Percentiles rank a stretch among this genome's conserved stretches.
phyloP scores from a whole-genome alignment of 768 basidiomycete species.

The Mycena maculata region DNA sequence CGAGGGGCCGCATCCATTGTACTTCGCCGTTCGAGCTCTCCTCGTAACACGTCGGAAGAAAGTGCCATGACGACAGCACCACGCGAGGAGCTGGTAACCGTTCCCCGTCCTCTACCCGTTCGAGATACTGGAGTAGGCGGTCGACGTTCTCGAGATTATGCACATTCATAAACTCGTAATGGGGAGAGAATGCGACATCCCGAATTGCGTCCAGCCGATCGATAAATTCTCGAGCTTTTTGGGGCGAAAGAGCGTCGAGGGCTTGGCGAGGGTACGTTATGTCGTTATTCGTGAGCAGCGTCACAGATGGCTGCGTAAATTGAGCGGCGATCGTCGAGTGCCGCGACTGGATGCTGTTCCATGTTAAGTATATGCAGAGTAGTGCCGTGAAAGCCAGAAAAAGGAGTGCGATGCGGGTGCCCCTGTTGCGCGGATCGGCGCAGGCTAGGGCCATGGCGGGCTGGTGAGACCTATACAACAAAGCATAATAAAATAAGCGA shows the following conservation, averaged over 20 bases:
- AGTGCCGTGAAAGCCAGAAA: background rate
- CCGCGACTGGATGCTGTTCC: background rate
- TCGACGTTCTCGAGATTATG: constrained; percentile 24
- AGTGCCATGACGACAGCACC: constrained; percentile 24
- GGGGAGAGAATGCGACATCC: constrained; percentile 17
- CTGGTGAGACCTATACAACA: too few relatives aligned
- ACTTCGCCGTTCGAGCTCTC: constrained; percentile 26
- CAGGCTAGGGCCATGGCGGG: too few relatives aligned
- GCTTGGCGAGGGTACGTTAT: constrained; percentile 16
- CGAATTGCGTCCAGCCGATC: constrained; percentile 11
- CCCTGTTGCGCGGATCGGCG: too few relatives aligned
- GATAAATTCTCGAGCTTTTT: constrained; percentile 15
- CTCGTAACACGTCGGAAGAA: constrained; percentile 21
- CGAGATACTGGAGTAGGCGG: constrained; percentile 13
- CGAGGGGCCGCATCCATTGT: constrained; percentile 26
- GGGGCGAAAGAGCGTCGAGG: background rate
- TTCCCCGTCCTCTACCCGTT: constrained; percentile 4
- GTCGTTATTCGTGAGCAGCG: constrained; percentile 7
- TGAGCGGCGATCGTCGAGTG: background rate
- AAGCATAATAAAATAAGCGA: too few relatives aligned
- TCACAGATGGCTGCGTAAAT: background rate
- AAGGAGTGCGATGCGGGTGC: background rate
- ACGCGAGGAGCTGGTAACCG: constrained; percentile 6
- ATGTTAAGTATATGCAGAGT: constrained; percentile 1
- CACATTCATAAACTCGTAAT: constrained; percentile 15